Evolutionary conservation across 768 basidiomycete genomes (phyloP).

Genomic region (Tephrocybe rancida): DNA sequence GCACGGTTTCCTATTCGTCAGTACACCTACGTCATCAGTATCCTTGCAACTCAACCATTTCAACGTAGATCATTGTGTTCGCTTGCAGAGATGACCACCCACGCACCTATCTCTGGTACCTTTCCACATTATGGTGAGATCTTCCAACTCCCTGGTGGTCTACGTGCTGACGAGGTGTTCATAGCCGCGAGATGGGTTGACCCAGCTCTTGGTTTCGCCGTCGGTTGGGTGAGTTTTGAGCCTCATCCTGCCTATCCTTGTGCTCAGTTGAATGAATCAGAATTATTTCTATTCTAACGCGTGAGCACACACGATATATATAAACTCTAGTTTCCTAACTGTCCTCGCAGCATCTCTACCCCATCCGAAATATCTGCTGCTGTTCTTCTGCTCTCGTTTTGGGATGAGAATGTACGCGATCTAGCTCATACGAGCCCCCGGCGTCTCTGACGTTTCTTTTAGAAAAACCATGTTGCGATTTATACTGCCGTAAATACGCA

Average conservation of each 20-base stretch:
- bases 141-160: no score
- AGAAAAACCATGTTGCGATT: conserved; percentile 51
- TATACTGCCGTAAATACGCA: conserved; percentile 49
- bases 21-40: conserved; percentile 21
- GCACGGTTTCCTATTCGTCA: conserved; percentile 65
- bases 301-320: conserved; percentile 22
- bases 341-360: conserved; percentile 48
- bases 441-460: not conserved
- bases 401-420: conserved; percentile 59
- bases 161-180: not conserved
- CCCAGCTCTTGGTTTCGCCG: conserved; percentile 59
- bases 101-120: conserved; percentile 77
- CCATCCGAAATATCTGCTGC: conserved; percentile 81
- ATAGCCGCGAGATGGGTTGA: conserved; percentile 60
- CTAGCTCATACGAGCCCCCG: no score
- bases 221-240: conserved; percentile 47
- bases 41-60: not conserved
- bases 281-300: conserved; percentile 47
- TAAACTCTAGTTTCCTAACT: not conserved
- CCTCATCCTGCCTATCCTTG: not conserved
- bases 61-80: conserved; percentile 56
- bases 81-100: conserved; percentile 79
- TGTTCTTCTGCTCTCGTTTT: conserved; percentile 69
- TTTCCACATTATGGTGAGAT: conserved; percentile 68
- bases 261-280: conserved; percentile 18